Evolutionary conservation across 768 basidiomycete genomes (phyloP).

Genomic region (Phanerochaete carnosa): DNA sequence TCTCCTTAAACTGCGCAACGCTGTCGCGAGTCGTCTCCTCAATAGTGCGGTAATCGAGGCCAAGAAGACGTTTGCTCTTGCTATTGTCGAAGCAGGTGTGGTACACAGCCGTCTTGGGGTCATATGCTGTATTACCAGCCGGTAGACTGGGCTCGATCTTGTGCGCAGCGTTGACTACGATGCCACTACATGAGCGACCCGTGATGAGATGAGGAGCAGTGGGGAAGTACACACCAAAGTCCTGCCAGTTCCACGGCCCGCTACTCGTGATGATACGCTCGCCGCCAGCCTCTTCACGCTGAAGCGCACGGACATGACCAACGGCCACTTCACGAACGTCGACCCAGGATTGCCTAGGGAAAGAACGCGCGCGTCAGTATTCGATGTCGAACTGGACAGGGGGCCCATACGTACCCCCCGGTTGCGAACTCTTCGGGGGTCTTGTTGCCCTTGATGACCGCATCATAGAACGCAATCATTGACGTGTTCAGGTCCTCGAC

Average conservation of each 20-base stretch:
- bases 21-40: conserved; percentile 19
- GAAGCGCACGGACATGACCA: conserved; percentile 10
- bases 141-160: conserved; percentile 6
- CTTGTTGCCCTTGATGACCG: conserved; percentile 20
- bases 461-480: conserved; percentile 30
- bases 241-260: conserved; percentile 15
- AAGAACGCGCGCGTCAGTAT: not conserved
- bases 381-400: not conserved
- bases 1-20: conserved; percentile 19
- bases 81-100: conserved; percentile 1
- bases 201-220: not conserved
- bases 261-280: conserved; percentile 32
- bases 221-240: conserved; percentile 5
- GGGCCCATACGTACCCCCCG: not conserved
- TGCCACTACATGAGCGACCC: not conserved
- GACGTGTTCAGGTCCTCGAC: conserved; percentile 40
- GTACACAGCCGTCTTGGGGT: conserved; percentile 22
- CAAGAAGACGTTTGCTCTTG: conserved; percentile 16
- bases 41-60: conserved; percentile 17
- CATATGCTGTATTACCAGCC: conserved; percentile 9
- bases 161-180: conserved; percentile 9
- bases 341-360: conserved; percentile 9
- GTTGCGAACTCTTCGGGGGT: not conserved
- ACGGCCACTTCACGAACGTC: conserved; percentile 18
- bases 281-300: conserved; percentile 29